These are phyloP conservation scores for Pichia heedii DNA, from an alignment of 805 yeast species.

Conservation along the genomic window DNA sequence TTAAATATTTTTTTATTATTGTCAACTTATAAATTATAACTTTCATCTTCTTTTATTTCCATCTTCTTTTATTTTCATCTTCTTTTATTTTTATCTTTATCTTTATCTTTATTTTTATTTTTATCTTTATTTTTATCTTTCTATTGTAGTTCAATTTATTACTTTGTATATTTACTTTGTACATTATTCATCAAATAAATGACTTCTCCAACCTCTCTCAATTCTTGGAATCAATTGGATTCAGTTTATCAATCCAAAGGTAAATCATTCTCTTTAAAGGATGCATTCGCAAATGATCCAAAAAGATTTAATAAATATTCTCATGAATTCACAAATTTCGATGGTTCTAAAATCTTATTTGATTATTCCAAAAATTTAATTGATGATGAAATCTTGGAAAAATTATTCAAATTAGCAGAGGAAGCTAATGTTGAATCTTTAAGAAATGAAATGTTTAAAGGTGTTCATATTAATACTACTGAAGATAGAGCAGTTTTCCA, in stretches of 20 bases:
- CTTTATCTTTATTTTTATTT: not conserved
- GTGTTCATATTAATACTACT: conserved; percentile 90
- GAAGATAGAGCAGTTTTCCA: conserved; percentile 97
- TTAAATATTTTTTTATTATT: too few relatives aligned
- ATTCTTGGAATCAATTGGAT: conserved; percentile 80
- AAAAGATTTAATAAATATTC: conserved; percentile 69
- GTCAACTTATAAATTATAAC: not conserved
- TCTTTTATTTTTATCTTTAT: too few relatives aligned
- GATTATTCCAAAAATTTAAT: conserved; percentile 94
- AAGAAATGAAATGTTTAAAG: conserved; percentile 86
- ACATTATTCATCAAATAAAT: conserved; percentile 6
- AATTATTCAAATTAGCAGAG: conserved; percentile 71
- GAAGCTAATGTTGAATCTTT: conserved; percentile 82
- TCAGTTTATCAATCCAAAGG: conserved; percentile 60
- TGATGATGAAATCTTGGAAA: conserved; percentile 67
- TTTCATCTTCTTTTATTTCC: too few relatives aligned
- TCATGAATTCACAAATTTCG: conserved; percentile 72
- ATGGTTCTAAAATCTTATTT: conserved; percentile 80
- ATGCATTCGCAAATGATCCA: conserved; percentile 69
- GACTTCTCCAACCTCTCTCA: conserved; percentile 44
- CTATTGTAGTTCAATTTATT: not conserved
- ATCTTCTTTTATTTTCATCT: too few relatives aligned
- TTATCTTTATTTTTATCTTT: not conserved
- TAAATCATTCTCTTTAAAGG: conserved; percentile 60
- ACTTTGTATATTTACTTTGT: too few relatives aligned